Conservation (phyloP, 352 stramenopile genomes). For the Phytophthora melonis region DNA sequence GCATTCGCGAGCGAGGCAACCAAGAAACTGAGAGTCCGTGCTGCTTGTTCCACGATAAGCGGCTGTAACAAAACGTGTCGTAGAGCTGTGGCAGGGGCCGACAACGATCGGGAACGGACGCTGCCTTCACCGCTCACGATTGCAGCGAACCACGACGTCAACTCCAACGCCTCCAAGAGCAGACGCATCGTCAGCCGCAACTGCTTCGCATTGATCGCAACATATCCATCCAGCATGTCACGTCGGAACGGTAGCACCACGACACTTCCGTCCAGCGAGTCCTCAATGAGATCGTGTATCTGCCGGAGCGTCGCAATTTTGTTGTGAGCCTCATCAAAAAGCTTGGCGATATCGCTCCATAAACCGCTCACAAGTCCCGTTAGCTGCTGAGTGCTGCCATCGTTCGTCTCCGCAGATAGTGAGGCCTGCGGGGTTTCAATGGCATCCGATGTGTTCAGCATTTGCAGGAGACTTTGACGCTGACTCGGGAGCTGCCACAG, state of each 20-base stretch:
- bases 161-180: constrained; percentile 69
- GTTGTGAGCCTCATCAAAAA: constrained; percentile 71
- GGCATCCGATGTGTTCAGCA: constrained; percentile 31
- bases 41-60: constrained; percentile 69
- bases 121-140: constrained; percentile 51
- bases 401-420: constrained; percentile 17
- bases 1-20: constrained; percentile 52
- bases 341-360: constrained; percentile 75
- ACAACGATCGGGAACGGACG: constrained; percentile 29
- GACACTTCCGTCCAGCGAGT: constrained; percentile 43
- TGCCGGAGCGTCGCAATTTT: constrained; percentile 74
- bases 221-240: constrained; percentile 68
- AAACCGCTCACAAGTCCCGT: constrained; percentile 68
- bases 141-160: constrained; percentile 70
- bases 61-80: constrained; percentile 56
- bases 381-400: constrained; percentile 49
- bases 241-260: constrained; percentile 60
- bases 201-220: constrained; percentile 80
- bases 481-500: constrained; percentile 72
- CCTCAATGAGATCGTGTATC: constrained; percentile 67
- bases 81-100: constrained; percentile 26
- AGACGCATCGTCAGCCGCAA: constrained; percentile 68
- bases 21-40: constrained; percentile 73
- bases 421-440: constrained; percentile 21
- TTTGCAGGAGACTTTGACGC: constrained; percentile 42